Conservation (phyloP, 2,329 filamentous ascomycete species). For the Sporothrix dimorphospora region DNA sequence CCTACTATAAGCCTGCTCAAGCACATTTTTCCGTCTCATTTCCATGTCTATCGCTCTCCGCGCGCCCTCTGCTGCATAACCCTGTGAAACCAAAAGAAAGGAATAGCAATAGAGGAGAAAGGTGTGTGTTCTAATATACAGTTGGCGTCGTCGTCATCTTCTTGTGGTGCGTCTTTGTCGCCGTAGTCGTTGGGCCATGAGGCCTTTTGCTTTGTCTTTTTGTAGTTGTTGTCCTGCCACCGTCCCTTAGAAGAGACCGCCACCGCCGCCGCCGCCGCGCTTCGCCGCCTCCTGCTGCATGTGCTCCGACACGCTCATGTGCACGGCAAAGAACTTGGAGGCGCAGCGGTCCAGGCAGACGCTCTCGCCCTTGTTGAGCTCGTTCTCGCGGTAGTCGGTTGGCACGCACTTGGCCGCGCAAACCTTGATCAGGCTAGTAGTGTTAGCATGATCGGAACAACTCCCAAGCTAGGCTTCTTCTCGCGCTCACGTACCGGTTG, state of each 20-base stretch:
- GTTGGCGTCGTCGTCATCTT: not conserved
- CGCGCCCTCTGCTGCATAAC: not conserved
- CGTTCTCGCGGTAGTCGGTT: conserved; percentile 87
- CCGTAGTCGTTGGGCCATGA: too few relatives aligned
- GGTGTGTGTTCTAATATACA: conserved; percentile 21
- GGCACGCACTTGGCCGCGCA: conserved; percentile 96
- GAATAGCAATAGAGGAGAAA: conserved; percentile 12
- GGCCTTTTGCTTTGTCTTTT: not conserved
- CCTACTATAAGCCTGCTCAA: not conserved
- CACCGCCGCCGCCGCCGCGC: conserved; percentile 59
- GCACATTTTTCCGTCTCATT: not conserved
- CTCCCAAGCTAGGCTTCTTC: not conserved
- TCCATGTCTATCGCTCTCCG: not conserved
- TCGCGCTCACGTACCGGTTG: conserved; percentile 71
- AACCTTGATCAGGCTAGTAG: conserved; percentile 73
- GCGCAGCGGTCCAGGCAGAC: conserved; percentile 98
- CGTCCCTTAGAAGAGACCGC: conserved; percentile 42
- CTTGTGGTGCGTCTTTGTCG: not conserved
- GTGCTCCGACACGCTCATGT: conserved; percentile 95
- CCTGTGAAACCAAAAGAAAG: conserved; percentile 12
- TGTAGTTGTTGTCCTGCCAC: not conserved
- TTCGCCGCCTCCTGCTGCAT: conserved; percentile 85
- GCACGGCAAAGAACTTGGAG: conserved; percentile 97
- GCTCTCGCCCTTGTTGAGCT: conserved; percentile 98
- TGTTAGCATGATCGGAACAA: not conserved